phyloP scores from a whole-genome alignment of 768 basidiomycete species.

The Termitomyces sp. region DNA sequence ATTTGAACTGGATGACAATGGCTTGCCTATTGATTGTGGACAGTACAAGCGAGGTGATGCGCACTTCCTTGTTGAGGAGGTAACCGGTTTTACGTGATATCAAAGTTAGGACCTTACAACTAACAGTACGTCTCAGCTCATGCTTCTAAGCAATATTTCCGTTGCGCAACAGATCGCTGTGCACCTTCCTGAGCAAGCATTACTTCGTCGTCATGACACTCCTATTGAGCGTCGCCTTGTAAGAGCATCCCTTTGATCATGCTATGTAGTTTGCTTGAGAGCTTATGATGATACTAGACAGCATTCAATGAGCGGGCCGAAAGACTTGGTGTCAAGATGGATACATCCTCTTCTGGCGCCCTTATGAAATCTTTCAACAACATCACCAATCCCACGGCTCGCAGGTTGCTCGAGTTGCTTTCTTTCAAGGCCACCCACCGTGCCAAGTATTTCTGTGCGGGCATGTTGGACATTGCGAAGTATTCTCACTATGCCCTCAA shows the following conservation, averaged over 20 bases:
- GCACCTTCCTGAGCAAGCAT: constrained; percentile 93
- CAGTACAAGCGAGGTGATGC: constrained; percentile 65
- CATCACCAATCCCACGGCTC: constrained; percentile 68
- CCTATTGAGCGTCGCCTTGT: constrained; percentile 91
- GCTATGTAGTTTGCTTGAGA: neutral
- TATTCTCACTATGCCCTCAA: constrained; percentile 92
- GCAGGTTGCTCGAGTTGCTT: constrained; percentile 74
- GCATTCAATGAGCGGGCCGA: constrained; percentile 76
- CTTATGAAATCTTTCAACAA: constrained; percentile 82
- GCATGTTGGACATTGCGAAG: constrained; percentile 99
- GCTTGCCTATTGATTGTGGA: constrained; percentile 74
- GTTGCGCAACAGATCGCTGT: constrained; percentile 93
- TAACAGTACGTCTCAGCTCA: constrained; percentile 58
- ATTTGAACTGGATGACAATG: constrained; percentile 77
- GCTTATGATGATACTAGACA: constrained; percentile 39
- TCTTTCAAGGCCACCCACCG: constrained; percentile 89
- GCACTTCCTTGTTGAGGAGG: constrained; percentile 85
- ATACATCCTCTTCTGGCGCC: constrained; percentile 70
- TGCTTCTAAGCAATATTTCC: constrained; percentile 86
- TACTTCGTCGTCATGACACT: constrained; percentile 89
- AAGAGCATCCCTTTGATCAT: constrained; percentile 18
- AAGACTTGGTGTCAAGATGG: constrained; percentile 79
- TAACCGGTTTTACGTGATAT: constrained; percentile 21
- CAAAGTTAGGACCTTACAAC: neutral
- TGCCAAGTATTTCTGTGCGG: constrained; percentile 98